phyloP scores from a whole-genome alignment of 306 rosid genomes.

The Fragaria iinumae region DNA sequence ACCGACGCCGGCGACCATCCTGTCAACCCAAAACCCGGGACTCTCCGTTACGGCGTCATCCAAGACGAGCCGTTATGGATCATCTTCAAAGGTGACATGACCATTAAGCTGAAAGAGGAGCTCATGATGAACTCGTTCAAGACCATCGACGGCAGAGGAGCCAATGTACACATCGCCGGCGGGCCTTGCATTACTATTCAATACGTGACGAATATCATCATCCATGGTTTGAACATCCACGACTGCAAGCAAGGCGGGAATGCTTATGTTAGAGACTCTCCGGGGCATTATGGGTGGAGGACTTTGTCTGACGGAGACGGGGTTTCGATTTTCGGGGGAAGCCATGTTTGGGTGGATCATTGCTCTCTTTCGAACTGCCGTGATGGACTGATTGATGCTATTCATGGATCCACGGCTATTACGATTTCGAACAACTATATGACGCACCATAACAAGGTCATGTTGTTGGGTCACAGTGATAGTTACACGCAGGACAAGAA shows the following conservation, averaged over 20 bases:
- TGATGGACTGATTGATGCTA: constrained; percentile 81
- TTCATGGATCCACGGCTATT: constrained; percentile 79
- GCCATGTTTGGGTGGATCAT: constrained; percentile 94
- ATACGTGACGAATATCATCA: constrained; percentile 64
- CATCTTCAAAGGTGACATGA: constrained; percentile 72
- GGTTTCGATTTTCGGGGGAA: constrained; percentile 76
- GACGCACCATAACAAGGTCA: constrained; percentile 88
- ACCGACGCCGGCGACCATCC: constrained; percentile 67
- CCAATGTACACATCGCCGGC: constrained; percentile 75
- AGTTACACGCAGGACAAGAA: constrained; percentile 59
- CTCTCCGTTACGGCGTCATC: constrained; percentile 69
- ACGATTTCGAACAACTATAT: constrained; percentile 77
- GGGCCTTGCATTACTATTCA: constrained; percentile 96
- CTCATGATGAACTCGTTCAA: constrained; percentile 80
- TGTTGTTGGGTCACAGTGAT: constrained; percentile 96
- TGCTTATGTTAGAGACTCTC: constrained; percentile 76
- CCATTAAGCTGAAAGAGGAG: constrained; percentile 63
- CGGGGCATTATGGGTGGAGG: constrained; percentile 79
- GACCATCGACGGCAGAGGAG: constrained; percentile 87
- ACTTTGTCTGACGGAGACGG: constrained; percentile 88
- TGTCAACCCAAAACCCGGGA: constrained; percentile 76
- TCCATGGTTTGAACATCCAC: constrained; percentile 80
- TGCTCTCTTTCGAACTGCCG: constrained; percentile 67
- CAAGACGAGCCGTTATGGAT: constrained; percentile 86
- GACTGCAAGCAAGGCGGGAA: constrained; percentile 84